Evolutionary conservation across 1,284 basidiomycete species (phyloP).

Genomic region (Wallemia hederae): DNA sequence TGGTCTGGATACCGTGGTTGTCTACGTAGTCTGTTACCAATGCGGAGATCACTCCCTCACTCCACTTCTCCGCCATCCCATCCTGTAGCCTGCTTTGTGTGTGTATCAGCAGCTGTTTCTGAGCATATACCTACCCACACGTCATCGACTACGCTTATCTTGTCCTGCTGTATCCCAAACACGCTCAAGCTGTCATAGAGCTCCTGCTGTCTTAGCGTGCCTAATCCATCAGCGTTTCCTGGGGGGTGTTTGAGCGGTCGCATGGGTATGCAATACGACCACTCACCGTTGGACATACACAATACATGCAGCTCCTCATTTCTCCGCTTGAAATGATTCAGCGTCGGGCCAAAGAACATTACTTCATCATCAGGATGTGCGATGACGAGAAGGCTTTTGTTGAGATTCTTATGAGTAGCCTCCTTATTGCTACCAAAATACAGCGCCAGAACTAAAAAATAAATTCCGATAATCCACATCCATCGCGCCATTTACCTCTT

Average conservation of each 20-base stretch:
- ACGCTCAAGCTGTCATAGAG: slow-evolving; percentile 34
- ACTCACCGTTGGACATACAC: slow-evolving; percentile 20
- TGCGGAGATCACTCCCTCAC: slow-evolving; percentile 27
- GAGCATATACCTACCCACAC: neutral
- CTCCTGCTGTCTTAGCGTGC: slow-evolving; percentile 32
- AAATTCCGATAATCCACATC: neutral
- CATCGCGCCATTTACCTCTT: neutral
- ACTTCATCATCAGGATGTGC: slow-evolving; percentile 78
- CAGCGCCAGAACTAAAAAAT: neutral
- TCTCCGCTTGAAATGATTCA: slow-evolving; percentile 24
- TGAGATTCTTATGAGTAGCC: neutral
- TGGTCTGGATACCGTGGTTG: slow-evolving; percentile 31
- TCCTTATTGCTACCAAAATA: neutral
- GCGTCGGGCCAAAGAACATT: slow-evolving; percentile 65
- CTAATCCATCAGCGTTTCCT: slow-evolving; percentile 45
- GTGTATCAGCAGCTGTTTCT: neutral
- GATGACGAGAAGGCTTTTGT: slow-evolving; percentile 29
- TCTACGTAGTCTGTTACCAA: slow-evolving; percentile 31
- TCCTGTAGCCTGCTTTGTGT: slow-evolving; percentile 37
- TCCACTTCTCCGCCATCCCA: slow-evolving; percentile 40
- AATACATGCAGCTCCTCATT: slow-evolving; percentile 17
- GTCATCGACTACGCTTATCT: slow-evolving; percentile 7
- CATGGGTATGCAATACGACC: slow-evolving; percentile 18
- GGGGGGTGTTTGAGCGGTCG: neutral
- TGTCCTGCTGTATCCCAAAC: slow-evolving; percentile 31